Evolutionary conservation across 2,329 filamentous ascomycete species (phyloP), one percentile per base, ranked within the genome.

Genomic region (Fusarium sterilihyphosum): DNA sequence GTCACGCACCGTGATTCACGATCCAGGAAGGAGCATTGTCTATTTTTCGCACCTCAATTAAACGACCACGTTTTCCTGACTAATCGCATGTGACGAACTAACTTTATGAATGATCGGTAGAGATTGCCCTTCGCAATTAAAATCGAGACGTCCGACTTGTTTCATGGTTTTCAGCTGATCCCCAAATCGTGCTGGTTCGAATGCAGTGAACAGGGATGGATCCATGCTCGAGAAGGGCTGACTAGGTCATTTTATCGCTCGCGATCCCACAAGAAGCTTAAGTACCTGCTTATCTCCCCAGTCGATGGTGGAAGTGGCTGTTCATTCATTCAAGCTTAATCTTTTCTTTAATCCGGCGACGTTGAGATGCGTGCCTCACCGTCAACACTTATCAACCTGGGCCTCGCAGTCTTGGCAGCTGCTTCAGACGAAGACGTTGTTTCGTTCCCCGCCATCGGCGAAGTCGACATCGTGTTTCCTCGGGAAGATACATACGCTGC

Each of bases 401-500:
- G 57, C 12, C 18, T 67, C 5, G 17, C 43, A 18, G 54, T 29
- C 47, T 35, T 70, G 9, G 37, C 20, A n/a, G 24, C 47, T 31
- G 70, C 65, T 6, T n/a, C 40, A 3, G 38, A 50, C 8, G 33
- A 46, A 29, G 70, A 73, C 37, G 56, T 53, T 16, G 49, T 73
- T 35, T 61, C 60, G 8, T 70, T 73, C 37, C 70, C 71, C 5
- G 60, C 70, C 6, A 53, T 65, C 20, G 71, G 70, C 29, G 70
- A 73, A 50, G 43, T 73, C 29, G 70, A 70, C 41, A 12, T 73
- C 37, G 65, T 73, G 8, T 73, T 73, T n/a, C 70, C 65, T 20
- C 57, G 43, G 10, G 26, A 73, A n/a, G 70, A 70, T 22, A 70
- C 71, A 12, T 73, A 73, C 40, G 70, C 65, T 13, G 65, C 35